Base-by-base conservation (phyloP, 768 basidiomycete genomes). In the Leccinellum rugosiceps region DNA sequence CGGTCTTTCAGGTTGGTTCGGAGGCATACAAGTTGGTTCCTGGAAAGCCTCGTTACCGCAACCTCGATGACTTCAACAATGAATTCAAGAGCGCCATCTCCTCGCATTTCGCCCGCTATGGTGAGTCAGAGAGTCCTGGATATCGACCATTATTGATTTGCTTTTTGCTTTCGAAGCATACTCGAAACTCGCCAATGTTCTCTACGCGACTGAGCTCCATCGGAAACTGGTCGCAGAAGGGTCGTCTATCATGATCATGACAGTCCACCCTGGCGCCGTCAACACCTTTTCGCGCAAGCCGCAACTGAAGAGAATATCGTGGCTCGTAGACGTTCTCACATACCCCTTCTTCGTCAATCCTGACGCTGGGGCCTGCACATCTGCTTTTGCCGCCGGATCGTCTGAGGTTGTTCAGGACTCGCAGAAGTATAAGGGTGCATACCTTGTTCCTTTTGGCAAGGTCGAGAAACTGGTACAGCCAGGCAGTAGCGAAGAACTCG, bases 171-270 rank as follows among this genome's bases (percentile, higher is more conserved):
- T 49, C 25, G 26, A 57, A 85, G 86, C 65, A 0, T 66, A 76
- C 34, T 73, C 80, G 48, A 86, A 87, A 64, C 68, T 85, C n/a
- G 76, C 79, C 17, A 76, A 75, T 50, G 68, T 80, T 30, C 72
- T 86, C 17, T 83, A 76, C 58, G 78, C 77, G 1, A 77, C 74
- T 28, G 75, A 80, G 59, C 69, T 87, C 17, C 83, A 86, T 56
- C 72, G 71, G 32, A 77, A 66, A 21, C 68, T 86, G 23, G 26
- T 11, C 1, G 65, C 64, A 0, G 71, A 38, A n/a, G 35, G 35
- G 17, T 38, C 35, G 3, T 8, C 35, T n/a, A 38, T 38, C 35
- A 38, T 17, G 9, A 17, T 66, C 50, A 47, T 74, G 8, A 50
- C 72, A 6, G 0, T 65, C 21, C 55, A 75, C 55, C 75, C 74